phyloP scores from a whole-genome alignment of 805 yeast species.

The Candida tammaniensis region DNA sequence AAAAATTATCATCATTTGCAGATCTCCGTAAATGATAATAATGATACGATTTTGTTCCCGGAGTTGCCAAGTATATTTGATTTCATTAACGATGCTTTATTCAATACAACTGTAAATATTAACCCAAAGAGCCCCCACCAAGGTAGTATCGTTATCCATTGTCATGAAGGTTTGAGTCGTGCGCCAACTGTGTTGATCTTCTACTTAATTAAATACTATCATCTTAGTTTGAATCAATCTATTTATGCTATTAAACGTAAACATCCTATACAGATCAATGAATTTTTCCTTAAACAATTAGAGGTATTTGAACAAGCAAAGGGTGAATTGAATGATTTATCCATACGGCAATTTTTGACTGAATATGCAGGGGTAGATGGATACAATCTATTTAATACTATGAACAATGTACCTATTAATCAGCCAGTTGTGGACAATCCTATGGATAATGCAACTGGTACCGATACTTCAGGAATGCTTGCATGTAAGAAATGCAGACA shows the following conservation, averaged over 20 bases:
- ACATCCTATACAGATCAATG: conserved; percentile 58
- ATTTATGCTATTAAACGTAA: conserved; percentile 72
- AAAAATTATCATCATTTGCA: conserved; percentile 51
- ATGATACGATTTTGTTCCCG: conserved; percentile 60
- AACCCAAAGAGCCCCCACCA: conserved; percentile 31
- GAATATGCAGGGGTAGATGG: conserved; percentile 31
- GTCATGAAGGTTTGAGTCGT: conserved; percentile 52
- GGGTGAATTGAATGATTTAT: conserved; percentile 20
- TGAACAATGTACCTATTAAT: not conserved
- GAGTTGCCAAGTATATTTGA: conserved; percentile 57
- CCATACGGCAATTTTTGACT: conserved; percentile 26
- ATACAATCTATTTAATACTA: conserved; percentile 4
- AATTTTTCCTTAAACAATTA: conserved; percentile 71
- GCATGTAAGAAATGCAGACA: conserved; percentile 79
- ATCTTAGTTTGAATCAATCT: conserved; percentile 58
- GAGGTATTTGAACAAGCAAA: conserved; percentile 49
- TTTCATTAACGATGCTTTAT: conserved; percentile 44
- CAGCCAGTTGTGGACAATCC: not conserved
- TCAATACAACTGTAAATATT: conserved; percentile 33
- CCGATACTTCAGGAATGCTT: too few species aligned
- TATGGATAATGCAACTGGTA: not conserved
- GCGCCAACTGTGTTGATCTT: conserved; percentile 46
- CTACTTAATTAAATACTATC: conserved; percentile 51
- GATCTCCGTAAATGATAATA: conserved; percentile 72
- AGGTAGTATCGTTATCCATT: conserved; percentile 49